These are phyloP conservation scores for Westerdykella ornata DNA, from an alignment of 2,329 filamentous ascomycete species.

Conservation along the genomic window DNA sequence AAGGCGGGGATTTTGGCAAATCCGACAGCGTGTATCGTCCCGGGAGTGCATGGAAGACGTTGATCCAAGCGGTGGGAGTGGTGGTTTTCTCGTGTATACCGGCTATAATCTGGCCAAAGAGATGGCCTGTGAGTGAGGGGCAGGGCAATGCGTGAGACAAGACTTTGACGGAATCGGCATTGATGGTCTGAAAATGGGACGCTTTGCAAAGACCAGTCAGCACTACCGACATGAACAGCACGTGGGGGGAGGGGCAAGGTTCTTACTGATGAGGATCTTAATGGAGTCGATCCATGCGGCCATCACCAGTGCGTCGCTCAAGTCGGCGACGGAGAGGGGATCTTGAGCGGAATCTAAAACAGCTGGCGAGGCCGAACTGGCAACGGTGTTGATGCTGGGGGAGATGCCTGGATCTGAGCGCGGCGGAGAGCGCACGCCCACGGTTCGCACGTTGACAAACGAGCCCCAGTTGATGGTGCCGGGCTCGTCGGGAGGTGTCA, in stretches of 20 bases:
- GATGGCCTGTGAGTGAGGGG: constrained; percentile 44
- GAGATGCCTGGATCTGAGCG: constrained; percentile 34
- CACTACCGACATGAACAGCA: not conserved
- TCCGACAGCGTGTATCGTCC: constrained; percentile 56
- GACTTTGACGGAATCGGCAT: constrained; percentile 46
- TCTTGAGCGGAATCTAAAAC: constrained; percentile 18
- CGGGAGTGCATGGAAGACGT: constrained; percentile 58
- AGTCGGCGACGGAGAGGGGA: constrained; percentile 10
- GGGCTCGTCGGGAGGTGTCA: constrained; percentile 43
- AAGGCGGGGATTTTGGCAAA: constrained; percentile 57
- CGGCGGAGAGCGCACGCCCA: constrained; percentile 37
- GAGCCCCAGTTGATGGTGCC: constrained; percentile 38
- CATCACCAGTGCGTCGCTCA: constrained; percentile 20
- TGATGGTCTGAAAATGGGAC: constrained; percentile 26
- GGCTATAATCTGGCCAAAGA: constrained; percentile 51
- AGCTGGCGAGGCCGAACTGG: constrained; percentile 14
- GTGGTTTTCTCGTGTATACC: constrained; percentile 50
- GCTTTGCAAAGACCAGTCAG: constrained; percentile 15
- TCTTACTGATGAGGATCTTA: constrained; percentile 32
- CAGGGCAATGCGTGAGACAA: constrained; percentile 56
- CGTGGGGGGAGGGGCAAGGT: not conserved
- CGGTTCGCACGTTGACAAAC: constrained; percentile 31
- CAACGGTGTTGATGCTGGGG: constrained; percentile 19
- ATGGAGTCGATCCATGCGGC: constrained; percentile 27
- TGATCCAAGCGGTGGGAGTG: constrained; percentile 53